Evolutionary conservation across 2,329 filamentous ascomycete species (phyloP).

Genomic region (Aspergillus cejpii): DNA sequence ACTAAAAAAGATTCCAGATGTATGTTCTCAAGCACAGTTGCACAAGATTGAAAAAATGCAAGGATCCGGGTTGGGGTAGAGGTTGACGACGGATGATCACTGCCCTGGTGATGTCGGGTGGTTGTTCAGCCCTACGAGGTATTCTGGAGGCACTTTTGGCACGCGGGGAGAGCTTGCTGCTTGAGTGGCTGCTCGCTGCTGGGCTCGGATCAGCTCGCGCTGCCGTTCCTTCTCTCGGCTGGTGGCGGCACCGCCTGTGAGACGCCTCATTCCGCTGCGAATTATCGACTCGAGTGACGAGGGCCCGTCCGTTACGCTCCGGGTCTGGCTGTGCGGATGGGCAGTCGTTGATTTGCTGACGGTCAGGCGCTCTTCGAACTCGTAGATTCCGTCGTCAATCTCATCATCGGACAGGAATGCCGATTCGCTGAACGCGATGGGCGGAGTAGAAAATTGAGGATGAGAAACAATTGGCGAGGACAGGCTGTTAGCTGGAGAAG

Average conservation of each 20-base stretch:
- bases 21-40: not conserved
- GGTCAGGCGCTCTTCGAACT: constrained; percentile 63
- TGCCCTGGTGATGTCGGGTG: constrained; percentile 33
- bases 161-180: constrained; percentile 40
- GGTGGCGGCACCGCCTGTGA: constrained; percentile 40
- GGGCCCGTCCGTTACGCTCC: constrained; percentile 35
- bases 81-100: not conserved
- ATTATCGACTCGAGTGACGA: constrained; percentile 44
- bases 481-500: constrained; percentile 61
- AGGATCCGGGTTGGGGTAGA: not conserved
- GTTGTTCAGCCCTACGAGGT: constrained; percentile 35
- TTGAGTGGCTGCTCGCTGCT: constrained; percentile 38
- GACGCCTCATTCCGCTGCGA: constrained; percentile 43
- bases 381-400: constrained; percentile 68
- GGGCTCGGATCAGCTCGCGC: constrained; percentile 38
- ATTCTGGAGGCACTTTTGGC: constrained; percentile 45
- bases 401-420: constrained; percentile 74
- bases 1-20: not conserved
- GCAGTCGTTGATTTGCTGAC: constrained; percentile 21
- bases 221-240: constrained; percentile 42
- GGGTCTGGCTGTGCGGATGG: constrained; percentile 21
- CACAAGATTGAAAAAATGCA: not conserved
- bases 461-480: constrained; percentile 39
- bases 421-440: constrained; percentile 42
- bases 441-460: constrained; percentile 50